Evolutionary conservation across 768 basidiomycete genomes (phyloP).

Genomic region (Boletus rubescentipes): DNA sequence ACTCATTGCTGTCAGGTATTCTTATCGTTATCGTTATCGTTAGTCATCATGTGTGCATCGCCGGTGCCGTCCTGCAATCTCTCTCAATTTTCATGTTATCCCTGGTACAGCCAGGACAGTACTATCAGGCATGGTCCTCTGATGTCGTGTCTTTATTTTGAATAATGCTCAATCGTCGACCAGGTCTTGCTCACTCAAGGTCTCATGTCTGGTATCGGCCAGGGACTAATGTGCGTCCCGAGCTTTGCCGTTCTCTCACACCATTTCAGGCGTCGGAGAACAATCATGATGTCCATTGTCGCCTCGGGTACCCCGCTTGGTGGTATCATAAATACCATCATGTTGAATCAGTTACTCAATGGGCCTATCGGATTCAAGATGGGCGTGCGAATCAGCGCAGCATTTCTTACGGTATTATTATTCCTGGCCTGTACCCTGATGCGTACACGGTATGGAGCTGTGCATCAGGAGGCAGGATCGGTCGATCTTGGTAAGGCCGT

Average conservation of each 20-base stretch:
- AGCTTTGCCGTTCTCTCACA: slow-evolving; percentile 43
- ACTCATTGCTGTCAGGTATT: background rate
- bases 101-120: slow-evolving; percentile 32
- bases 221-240: slow-evolving; percentile 47
- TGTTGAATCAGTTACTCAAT: slow-evolving; percentile 50
- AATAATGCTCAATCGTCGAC: background rate
- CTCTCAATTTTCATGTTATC: slow-evolving; percentile 40
- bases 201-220: slow-evolving; percentile 40
- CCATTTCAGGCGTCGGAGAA: slow-evolving; percentile 41
- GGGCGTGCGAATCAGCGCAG: slow-evolving; percentile 40
- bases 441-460: slow-evolving; percentile 30
- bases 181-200: slow-evolving; percentile 48
- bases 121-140: slow-evolving; percentile 31
- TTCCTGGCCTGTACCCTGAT: slow-evolving; percentile 39
- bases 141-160: background rate
- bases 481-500: slow-evolving; percentile 17
- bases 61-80: slow-evolving; percentile 27
- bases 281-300: slow-evolving; percentile 45
- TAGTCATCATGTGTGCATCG: slow-evolving; percentile 20
- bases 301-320: slow-evolving; percentile 52
- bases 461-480: background rate
- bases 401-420: slow-evolving; percentile 38
- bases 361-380: slow-evolving; percentile 45
- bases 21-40: background rate
- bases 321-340: slow-evolving; percentile 55